Percentiles rank a stretch among this genome's conserved stretches.
Conservation (phyloP, 768 basidiomycete species). For the Hypholoma fasciculare region DNA sequence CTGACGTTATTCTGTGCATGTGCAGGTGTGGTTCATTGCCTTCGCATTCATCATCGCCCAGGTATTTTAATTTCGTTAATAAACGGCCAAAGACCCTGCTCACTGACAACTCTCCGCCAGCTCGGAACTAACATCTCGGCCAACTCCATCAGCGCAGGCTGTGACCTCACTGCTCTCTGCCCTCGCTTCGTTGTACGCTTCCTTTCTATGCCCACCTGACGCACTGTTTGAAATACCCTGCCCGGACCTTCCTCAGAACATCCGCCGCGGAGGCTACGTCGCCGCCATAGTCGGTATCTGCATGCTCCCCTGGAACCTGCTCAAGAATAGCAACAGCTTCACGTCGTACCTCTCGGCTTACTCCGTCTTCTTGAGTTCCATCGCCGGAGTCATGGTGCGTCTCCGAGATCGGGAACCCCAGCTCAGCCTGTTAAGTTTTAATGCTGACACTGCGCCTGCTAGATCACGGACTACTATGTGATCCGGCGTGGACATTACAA, state of each 20-base stretch:
- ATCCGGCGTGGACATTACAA: conserved; percentile 69
- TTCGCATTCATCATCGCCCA: conserved; percentile 77
- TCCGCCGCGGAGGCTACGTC: conserved; percentile 82
- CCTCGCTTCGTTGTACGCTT: conserved; percentile 70
- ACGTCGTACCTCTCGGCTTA: conserved; percentile 83
- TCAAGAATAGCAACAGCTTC: conserved; percentile 73
- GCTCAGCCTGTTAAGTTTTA: background rate
- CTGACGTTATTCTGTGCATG: background rate
- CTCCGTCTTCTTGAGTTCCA: conserved; percentile 78
- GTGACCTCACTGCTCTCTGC: conserved; percentile 76
- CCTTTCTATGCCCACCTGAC: too few species aligned
- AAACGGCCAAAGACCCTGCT: conserved; percentile 38
- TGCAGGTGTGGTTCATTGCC: conserved; percentile 75
- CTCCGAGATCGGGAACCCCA: background rate
- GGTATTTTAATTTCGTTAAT: conserved; percentile 45
- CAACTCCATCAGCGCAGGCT: conserved; percentile 82
- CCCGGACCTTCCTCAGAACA: conserved; percentile 47
- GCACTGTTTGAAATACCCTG: too few species aligned
- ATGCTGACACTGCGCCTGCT: background rate
- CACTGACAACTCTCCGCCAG: conserved; percentile 40
- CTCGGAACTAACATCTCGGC: conserved; percentile 72
- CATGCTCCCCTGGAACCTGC: conserved; percentile 78
- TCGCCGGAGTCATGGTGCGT: conserved; percentile 77
- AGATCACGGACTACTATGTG: conserved; percentile 81
- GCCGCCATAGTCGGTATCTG: conserved; percentile 76